phyloP scores from a whole-genome alignment of 106 monocot species.

The Iris macrosiphon region DNA sequence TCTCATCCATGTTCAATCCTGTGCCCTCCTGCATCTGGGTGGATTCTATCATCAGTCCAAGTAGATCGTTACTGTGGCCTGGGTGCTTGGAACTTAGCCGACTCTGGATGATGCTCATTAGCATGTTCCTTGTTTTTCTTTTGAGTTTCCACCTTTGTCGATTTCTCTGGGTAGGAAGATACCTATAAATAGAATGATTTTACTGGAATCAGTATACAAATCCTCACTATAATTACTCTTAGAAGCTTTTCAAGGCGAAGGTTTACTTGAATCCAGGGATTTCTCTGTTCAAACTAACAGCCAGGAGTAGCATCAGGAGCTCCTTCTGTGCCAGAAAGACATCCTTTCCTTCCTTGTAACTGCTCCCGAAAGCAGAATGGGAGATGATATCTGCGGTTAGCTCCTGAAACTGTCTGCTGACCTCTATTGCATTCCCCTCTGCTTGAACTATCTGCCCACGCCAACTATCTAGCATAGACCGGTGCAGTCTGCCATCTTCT shows the following conservation, averaged over 20 bases:
- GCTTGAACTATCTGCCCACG: not conserved
- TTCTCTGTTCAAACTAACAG: not conserved
- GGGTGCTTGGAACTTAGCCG: slow-evolving; percentile 18
- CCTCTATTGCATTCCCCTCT: slow-evolving; percentile 13
- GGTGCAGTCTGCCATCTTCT: slow-evolving; percentile 16
- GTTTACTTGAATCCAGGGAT: slow-evolving; percentile 29
- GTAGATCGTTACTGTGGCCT: slow-evolving; percentile 39
- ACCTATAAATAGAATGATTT: slow-evolving; percentile 8
- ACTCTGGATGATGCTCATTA: slow-evolving; percentile 20
- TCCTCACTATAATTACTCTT: not conserved
- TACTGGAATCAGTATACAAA: not conserved
- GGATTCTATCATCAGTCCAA: slow-evolving; percentile 64
- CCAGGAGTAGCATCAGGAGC: slow-evolving; percentile 15
- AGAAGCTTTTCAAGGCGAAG: not conserved
- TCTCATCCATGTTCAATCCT: slow-evolving; percentile 44
- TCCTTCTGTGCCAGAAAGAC: slow-evolving; percentile 45
- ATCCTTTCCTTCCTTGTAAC: slow-evolving; percentile 30
- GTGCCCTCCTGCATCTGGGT: slow-evolving; percentile 1
- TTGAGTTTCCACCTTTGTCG: slow-evolving; percentile 23
- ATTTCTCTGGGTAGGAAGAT: slow-evolving; percentile 40
- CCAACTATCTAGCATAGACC: slow-evolving; percentile 28
- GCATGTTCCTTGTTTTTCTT: slow-evolving; percentile 16
- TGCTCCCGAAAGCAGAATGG: slow-evolving; percentile 49
- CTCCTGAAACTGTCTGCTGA: slow-evolving; percentile 27
- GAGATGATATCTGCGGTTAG: slow-evolving; percentile 52